Evolutionary conservation across 345 rosid genomes (phyloP).

Genomic region (Atalantia buxifolia): DNA sequence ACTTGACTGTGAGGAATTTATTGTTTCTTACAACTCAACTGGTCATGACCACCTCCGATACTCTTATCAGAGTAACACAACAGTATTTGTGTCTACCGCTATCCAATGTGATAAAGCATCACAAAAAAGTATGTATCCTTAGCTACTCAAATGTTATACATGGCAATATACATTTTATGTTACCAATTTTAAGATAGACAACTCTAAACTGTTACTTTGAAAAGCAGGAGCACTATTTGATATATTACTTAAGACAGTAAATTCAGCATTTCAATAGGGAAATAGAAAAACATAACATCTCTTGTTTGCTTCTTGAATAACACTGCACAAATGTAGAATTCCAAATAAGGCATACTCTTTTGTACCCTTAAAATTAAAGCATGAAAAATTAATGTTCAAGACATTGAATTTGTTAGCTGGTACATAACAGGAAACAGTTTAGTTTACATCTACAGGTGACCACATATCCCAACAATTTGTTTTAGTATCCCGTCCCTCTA

Average conservation of each 20-base stretch:
- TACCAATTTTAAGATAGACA: background rate
- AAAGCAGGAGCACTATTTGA: background rate
- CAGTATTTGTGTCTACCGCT: background rate
- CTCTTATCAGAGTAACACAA: background rate
- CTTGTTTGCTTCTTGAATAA: conserved; percentile 1
- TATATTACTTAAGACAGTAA: background rate
- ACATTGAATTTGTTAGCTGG: background rate
- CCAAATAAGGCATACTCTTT: background rate
- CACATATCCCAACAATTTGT: background rate
- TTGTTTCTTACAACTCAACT: background rate
- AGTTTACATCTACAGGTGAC: background rate
- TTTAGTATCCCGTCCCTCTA: background rate
- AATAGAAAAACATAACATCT: background rate
- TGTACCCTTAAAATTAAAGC: background rate
- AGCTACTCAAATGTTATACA: background rate
- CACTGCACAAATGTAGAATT: background rate
- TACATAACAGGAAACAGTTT: background rate
- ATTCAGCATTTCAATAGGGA: background rate
- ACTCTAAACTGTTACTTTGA: background rate
- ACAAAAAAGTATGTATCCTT: background rate
- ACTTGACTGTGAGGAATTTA: background rate
- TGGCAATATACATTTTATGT: background rate
- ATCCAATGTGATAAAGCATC: background rate
- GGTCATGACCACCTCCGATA: background rate
- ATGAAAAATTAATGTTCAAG: background rate